Base-by-base conservation (phyloP, 73 alveolate genomes). In the Stentor roeselii region DNA sequence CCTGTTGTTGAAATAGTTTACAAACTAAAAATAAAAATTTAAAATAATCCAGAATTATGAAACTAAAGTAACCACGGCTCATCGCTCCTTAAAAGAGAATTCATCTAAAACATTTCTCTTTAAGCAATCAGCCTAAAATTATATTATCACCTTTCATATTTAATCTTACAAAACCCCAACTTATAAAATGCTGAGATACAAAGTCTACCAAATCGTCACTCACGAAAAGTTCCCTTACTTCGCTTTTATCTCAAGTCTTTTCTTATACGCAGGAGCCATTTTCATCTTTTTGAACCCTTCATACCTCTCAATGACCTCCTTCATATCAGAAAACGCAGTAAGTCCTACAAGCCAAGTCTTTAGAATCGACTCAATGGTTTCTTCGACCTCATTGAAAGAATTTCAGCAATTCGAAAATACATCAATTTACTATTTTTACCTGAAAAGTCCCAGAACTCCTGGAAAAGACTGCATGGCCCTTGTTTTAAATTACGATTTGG, bases 391-490 rank as follows among this genome's bases (percentile, higher is more conserved):
- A 11, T 11, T 50, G 21, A 50, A 50, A 50, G 67, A 50, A 50
- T 50, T 50, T 50, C 6, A 2, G 0, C 1, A 67, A 32, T 67
- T 36, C 2, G 34, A 67, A 27, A 34, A 34, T 1, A 67, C 80
- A 27, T 14, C 21, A 30, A 40, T 67, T 30, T 67, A 67, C 80
- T 67, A 67, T 67, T 14, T 11, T 1, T 40, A 21, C 0, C 21
- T 67, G 11, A 67, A 40, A 67, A 40, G 50, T 11, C n/a, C 41
- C 1, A 67, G 80, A 67, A 67, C 80, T 67, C 27, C 11, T 30
- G 80, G 80, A 30, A 67, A 67, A 67, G 80, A 67, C 2, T 67
- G 80, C 41, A 30, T 67, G 80, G 80, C 41, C 34, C 37, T 67
- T 1, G 21, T 67, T 67, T 21, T 67, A 30, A n/a, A 36, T n/a